phyloP scores from a whole-genome alignment of 2,329 filamentous ascomycete genomes.

The Onygenales sp. region DNA sequence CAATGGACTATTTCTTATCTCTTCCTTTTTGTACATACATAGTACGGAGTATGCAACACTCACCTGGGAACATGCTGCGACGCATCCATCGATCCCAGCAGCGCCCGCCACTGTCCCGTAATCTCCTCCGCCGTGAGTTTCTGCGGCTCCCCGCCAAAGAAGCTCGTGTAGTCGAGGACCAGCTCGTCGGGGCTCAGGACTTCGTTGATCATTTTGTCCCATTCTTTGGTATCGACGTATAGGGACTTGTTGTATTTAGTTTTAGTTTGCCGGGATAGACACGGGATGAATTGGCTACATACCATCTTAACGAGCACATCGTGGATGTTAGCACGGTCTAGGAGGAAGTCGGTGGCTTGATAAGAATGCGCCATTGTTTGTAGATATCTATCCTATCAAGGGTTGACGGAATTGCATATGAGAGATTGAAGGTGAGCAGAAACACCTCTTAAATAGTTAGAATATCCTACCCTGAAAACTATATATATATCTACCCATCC shows the following conservation, averaged over 20 bases:
- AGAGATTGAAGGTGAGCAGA: too few species aligned
- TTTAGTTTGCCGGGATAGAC: neutral
- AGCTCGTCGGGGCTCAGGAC: neutral
- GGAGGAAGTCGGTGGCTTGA: neutral
- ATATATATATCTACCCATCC: too few species aligned
- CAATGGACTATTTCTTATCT: neutral
- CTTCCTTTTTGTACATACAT: neutral
- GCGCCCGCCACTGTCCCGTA: neutral
- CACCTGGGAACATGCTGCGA: slow-evolving; percentile 1
- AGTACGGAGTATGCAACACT: neutral
- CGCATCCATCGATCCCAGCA: neutral
- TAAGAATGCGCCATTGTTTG: neutral
- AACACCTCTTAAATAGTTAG: too few species aligned
- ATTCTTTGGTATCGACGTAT: neutral
- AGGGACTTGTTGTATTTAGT: neutral
- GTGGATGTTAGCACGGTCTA: slow-evolving; percentile 1
- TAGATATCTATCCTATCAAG: neutral
- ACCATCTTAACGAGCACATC: slow-evolving; percentile 1
- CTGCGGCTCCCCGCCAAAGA: neutral
- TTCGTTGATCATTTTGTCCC: neutral
- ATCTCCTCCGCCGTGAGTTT: neutral
- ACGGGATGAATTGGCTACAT: neutral
- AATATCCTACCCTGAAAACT: too few species aligned
- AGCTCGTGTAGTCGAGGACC: neutral
- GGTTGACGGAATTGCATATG: too few species aligned